Evolutionary conservation across 2,329 filamentous ascomycete species (phyloP).

Genomic region (Trichoderma citrinoviride): DNA sequence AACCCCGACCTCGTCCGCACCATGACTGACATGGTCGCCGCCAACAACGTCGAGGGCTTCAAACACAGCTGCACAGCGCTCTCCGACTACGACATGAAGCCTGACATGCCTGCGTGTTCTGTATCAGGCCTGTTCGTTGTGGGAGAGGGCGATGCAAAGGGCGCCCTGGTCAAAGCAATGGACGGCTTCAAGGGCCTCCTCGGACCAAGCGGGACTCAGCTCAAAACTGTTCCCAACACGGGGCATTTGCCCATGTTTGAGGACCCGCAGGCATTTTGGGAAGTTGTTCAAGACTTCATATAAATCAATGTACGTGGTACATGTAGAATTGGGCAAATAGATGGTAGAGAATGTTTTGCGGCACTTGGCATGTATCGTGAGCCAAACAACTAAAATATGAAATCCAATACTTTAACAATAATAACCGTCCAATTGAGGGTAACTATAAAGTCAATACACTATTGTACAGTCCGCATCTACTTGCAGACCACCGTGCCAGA

Average conservation of each 20-base stretch:
- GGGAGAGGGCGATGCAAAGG: conserved; percentile 67
- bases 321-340: neutral
- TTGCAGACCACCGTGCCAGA: neutral
- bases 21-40: conserved; percentile 66
- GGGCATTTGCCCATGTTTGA: conserved; percentile 87
- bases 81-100: conserved; percentile 67
- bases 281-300: conserved; percentile 59
- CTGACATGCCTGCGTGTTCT: conserved; percentile 50
- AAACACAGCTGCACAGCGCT: conserved; percentile 65
- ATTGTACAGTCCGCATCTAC: neutral
- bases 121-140: conserved; percentile 68
- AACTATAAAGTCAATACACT: conserved; percentile 8
- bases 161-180: conserved; percentile 75
- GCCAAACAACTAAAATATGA: neutral
- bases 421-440: conserved; percentile 4
- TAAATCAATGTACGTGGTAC: conserved; percentile 25
- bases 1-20: conserved; percentile 49
- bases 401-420: neutral
- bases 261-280: conserved; percentile 64
- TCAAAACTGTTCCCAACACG: conserved; percentile 65
- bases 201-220: conserved; percentile 53
- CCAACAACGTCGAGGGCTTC: conserved; percentile 70
- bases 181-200: conserved; percentile 63
- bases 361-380: too few species aligned
- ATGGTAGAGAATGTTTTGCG: neutral